Evolutionary conservation across 108 stramenopile species (phyloP), one percentile per base, ranked within the genome.

Genomic region (Nitzschia palea): DNA sequence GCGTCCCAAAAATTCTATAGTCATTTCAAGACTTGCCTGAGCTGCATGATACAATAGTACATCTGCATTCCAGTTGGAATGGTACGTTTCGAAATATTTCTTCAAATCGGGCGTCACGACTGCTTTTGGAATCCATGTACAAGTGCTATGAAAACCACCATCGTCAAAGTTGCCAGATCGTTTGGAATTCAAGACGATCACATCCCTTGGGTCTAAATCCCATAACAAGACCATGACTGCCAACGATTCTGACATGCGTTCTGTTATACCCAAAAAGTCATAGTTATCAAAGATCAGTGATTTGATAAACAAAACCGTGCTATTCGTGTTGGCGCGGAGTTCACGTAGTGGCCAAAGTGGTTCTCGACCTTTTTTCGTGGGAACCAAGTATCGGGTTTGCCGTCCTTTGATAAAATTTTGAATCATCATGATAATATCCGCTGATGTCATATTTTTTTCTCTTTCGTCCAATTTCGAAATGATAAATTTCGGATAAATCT

Each of bases 181-280:
- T 67, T 74, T 74, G 40, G 65, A 42, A 23, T 35, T 32, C 32
- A 66, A 23, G 31, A 59, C 55, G 9, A 74, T 58, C 14, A 74
- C 57, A 27, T 67, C 65, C 14, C 30, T 10, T 4, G 37, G 25
- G 28, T 51, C 18, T 27, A 74, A 31, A n/a, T 58, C 32, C 68
- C 55, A 68, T n/a, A 75, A 47, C 34, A 75, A 40, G n/a, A 57
- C 34, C 57, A 75, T 32, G 8, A 32, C 65, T 15, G 65, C 74
- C 9, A 75, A 35, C 2, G 60, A 62, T 22, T 75, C 74, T 18
- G 69, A 18, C 61, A 62, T 71, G 51, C 70, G 61, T 35, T 71
- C 70, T 20, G 36, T 54, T 18, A 71, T 15, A 2, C 60, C 70
- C 12, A 71, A 31, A 45, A 71, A 71, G 36, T 71, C 61, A 50